phyloP scores from a whole-genome alignment of 2,329 filamentous ascomycete species.

The Epichloe gansuensis region DNA sequence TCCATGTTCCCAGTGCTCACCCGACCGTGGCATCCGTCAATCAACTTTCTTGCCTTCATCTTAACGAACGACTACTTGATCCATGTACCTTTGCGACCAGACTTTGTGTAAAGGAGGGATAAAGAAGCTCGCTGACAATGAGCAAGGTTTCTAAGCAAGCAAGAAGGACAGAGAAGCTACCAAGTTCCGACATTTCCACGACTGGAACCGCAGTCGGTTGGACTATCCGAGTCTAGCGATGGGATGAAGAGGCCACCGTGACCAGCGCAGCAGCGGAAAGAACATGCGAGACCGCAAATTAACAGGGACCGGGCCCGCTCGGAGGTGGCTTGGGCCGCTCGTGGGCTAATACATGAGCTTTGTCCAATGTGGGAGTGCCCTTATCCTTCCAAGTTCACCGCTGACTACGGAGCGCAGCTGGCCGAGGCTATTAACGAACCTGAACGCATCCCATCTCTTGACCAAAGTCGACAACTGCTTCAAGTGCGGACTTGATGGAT shows the following conservation, averaged over 20 bases:
- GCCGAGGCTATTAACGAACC: no score
- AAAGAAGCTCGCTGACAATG: neutral
- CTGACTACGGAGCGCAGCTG: no score
- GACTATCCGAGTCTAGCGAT: conserved; percentile 3
- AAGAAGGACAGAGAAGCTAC: neutral
- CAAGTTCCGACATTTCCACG: neutral
- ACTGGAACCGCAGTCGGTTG: conserved; percentile 6
- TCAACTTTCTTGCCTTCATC: no score
- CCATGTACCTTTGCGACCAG: neutral
- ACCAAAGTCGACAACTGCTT: no score
- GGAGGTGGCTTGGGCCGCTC: neutral
- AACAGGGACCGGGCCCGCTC: neutral
- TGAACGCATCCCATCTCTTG: no score
- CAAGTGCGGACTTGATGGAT: no score
- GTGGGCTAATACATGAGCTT: neutral
- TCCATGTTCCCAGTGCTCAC: neutral
- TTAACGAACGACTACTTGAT: no score
- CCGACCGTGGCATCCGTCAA: no score
- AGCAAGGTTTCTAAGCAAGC: neutral
- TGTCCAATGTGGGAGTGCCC: neutral
- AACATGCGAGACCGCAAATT: neutral
- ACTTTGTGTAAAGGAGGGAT: neutral
- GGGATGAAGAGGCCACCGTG: neutral
- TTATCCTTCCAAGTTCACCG: no score
- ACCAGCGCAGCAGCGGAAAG: neutral